Percentiles rank a stretch among this genome's conserved stretches.
These are phyloP conservation scores for Talaromyces piceae DNA, from an alignment of 2,329 filamentous ascomycete species.

Conservation along the genomic window DNA sequence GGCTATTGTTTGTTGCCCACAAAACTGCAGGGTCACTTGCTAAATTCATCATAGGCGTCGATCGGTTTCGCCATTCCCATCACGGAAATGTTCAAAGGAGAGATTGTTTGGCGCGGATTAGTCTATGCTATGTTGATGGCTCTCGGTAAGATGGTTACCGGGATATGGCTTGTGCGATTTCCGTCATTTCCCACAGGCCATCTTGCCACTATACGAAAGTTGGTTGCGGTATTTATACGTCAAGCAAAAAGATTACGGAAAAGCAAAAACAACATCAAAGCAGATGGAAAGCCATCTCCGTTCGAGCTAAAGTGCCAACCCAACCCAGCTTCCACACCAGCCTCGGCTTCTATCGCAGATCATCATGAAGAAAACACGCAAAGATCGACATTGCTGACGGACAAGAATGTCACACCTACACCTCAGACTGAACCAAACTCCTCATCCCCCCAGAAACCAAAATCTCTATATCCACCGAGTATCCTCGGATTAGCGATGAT, in stretches of 20 bases:
- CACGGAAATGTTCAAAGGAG: conserved; percentile 56
- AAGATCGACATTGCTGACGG: not conserved
- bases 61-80: conserved; percentile 77
- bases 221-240: not conserved
- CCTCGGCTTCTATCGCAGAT: not conserved
- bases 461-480: conserved; percentile 59
- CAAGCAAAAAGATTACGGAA: not conserved
- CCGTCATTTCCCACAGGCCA: conserved; percentile 9
- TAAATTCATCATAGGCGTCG: conserved; percentile 31
- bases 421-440: conserved; percentile 14
- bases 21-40: not conserved
- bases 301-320: not conserved
- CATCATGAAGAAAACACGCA: not conserved
- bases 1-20: not conserved
- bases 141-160: conserved; percentile 54
- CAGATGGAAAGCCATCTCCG: not conserved
- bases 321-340: not conserved
- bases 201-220: not conserved
- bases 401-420: not conserved
- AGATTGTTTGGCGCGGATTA: conserved; percentile 63
- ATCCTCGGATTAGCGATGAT: conserved; percentile 66
- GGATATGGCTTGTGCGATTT: conserved; percentile 49
- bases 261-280: not conserved
- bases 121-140: conserved; percentile 67
- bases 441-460: conserved; percentile 37